Conservation (phyloP, 2,329 filamentous ascomycete species). For the Colletotrichum theobromicola region DNA sequence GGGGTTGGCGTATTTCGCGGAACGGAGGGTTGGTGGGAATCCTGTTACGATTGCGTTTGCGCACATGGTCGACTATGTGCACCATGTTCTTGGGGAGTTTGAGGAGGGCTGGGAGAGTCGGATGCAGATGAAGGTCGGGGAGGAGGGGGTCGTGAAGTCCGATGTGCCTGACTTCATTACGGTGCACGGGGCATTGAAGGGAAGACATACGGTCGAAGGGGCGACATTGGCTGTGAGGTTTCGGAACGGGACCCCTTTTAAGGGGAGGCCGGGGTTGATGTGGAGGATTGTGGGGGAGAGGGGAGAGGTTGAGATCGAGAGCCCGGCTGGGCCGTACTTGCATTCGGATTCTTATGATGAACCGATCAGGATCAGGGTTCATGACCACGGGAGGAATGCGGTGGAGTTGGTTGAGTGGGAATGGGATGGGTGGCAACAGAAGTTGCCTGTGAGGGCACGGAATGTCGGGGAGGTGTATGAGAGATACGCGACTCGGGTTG, state of each 20-base stretch:
- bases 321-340: conserved; percentile 13
- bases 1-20: conserved; percentile 51
- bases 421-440: conserved; percentile 52
- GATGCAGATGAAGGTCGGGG: conserved; percentile 33
- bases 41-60: conserved; percentile 44
- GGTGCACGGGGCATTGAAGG: conserved; percentile 40
- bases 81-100: conserved; percentile 1
- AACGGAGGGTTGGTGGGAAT: conserved; percentile 52
- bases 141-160: neutral
- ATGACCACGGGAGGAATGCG: conserved; percentile 50
- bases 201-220: conserved; percentile 28
- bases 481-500: conserved; percentile 43
- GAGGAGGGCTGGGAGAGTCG: neutral
- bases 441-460: conserved; percentile 47
- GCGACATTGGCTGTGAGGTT: conserved; percentile 49
- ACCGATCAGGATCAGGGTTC: conserved; percentile 52
- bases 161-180: conserved; percentile 32
- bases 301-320: conserved; percentile 45
- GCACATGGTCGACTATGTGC: conserved; percentile 28
- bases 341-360: conserved; percentile 37
- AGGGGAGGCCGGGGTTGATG: conserved; percentile 45
- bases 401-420: conserved; percentile 47
- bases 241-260: conserved; percentile 54
- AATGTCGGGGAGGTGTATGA: conserved; percentile 64
- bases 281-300: conserved; percentile 60